Base-by-base conservation (phyloP, 1,284 basidiomycete genomes). In the Apiotrichum mycotoxinovorans region DNA sequence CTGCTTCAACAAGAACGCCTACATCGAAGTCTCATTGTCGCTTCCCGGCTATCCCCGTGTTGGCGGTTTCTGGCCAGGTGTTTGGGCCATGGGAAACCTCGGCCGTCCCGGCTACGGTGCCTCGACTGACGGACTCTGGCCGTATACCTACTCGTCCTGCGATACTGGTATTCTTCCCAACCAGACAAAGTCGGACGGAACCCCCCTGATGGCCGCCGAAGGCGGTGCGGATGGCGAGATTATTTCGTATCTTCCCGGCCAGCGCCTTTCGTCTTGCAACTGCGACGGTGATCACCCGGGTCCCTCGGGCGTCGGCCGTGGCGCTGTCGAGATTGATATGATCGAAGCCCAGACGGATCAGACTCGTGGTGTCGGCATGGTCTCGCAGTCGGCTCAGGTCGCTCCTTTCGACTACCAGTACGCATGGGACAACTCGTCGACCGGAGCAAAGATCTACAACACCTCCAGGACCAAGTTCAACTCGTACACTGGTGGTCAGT, bases 121-220 rank as follows among this genome's bases (percentile, higher is more conserved):
- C 0, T 86, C 87, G 0, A 87, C 87, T 5, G 89, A 93, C 56
- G 91, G 89, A 10, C 80, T 83, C 66, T 89, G 86, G 86, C 58
- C 60, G 5, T 78, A 79, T 69, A 71, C 71, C 37, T 77, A 74
- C 58, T 68, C 70, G 44, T 60, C 69, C 3, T 76, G 74, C 58
- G 69, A 75, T 48, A 54, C 69, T 46, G 76, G 68, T n/a, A 69
- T 57, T 12, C 53, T 52, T 23, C 51, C 37, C 51, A 51, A 63
- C 56, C 60, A 64, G 56, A 70, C 70, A 57, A 67, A 77, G 12
- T 77, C 78, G 54, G 70, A 78, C 57, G 67, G 68, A 0, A 76
- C 71, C 1, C 79, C 79, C 2, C 55, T 47, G 7, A 70, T 70
- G 0, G 71, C 78, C 1, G 61, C 78, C 37, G 71, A 67, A 4